Conservation (phyloP, 257 asterid species). For the Salvia rosmarinus region DNA sequence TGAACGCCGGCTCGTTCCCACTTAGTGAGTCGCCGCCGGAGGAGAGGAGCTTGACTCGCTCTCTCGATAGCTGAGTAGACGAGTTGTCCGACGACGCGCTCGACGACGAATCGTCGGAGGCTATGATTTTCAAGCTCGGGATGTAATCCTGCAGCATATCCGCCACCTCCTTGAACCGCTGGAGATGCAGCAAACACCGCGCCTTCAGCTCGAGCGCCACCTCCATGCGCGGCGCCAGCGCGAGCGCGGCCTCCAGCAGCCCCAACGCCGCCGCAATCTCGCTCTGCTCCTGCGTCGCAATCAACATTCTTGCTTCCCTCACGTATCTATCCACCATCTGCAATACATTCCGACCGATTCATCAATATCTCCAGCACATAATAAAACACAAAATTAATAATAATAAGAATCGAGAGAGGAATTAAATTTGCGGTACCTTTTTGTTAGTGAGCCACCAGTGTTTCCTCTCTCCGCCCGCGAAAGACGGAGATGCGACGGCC, state of each 20-base stretch:
- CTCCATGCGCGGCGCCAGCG: slow-evolving; percentile 80
- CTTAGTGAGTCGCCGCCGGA: slow-evolving; percentile 44
- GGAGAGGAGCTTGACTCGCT: slow-evolving; percentile 75
- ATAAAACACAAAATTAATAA: background rate
- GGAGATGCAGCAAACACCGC: slow-evolving; percentile 69
- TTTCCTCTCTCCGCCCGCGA: slow-evolving; percentile 60
- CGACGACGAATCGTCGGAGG: slow-evolving; percentile 56
- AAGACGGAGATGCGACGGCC: slow-evolving; percentile 64
- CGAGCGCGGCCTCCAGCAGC: slow-evolving; percentile 73
- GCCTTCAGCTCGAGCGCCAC: slow-evolving; percentile 78
- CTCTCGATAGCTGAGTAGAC: slow-evolving; percentile 61
- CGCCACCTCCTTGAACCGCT: slow-evolving; percentile 90
- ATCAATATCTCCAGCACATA: slow-evolving; percentile 7
- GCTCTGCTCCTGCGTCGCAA: slow-evolving; percentile 66
- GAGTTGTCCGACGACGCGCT: slow-evolving; percentile 69
- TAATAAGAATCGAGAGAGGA: background rate
- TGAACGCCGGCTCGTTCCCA: slow-evolving; percentile 55
- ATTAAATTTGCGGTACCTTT: slow-evolving; percentile 49
- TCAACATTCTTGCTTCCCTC: slow-evolving; percentile 71
- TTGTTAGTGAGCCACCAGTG: slow-evolving; percentile 96
- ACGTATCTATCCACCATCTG: slow-evolving; percentile 86
- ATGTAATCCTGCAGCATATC: slow-evolving; percentile 86
- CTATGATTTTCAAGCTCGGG: slow-evolving; percentile 70
- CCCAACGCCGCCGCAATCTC: slow-evolving; percentile 70
- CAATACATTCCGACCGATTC: slow-evolving; percentile 17